Evolutionary conservation across 495 filamentous ascomycete genomes (phyloP).

Genomic region (Penicillium canescens): DNA sequence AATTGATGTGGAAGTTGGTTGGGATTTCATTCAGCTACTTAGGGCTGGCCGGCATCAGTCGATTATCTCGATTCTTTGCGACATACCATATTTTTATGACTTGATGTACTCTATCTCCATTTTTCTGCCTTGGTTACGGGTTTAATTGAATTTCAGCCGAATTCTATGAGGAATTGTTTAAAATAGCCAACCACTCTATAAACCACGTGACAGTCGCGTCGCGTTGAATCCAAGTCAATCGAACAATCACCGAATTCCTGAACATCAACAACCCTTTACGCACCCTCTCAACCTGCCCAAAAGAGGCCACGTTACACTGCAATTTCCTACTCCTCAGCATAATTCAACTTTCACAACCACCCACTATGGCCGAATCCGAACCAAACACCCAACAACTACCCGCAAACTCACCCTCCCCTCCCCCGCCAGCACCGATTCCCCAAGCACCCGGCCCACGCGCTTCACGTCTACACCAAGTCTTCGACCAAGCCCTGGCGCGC

Average conservation of each 20-base stretch:
- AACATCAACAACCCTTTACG: background rate
- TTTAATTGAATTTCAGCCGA: background rate
- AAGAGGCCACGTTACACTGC: background rate
- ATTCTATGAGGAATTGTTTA: background rate
- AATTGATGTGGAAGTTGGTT: slow-evolving; percentile 1
- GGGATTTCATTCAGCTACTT: background rate
- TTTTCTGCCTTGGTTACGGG: background rate
- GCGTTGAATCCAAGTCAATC: slow-evolving; percentile 10
- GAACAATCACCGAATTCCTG: slow-evolving; percentile 10
- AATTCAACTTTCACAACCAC: background rate
- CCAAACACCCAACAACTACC: slow-evolving; percentile 13
- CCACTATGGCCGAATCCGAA: slow-evolving; percentile 17
- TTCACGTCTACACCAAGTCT: slow-evolving; percentile 66
- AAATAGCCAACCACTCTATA: background rate
- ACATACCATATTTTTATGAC: background rate
- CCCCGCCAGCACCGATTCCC: slow-evolving; percentile 56
- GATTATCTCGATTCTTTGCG: background rate
- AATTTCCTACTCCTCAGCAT: background rate
- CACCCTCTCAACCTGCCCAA: background rate
- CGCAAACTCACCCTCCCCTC: slow-evolving; percentile 49
- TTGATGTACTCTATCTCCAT: background rate
- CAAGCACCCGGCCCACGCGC: slow-evolving; percentile 76
- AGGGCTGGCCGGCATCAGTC: background rate
- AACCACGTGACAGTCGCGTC: slow-evolving; percentile 24
- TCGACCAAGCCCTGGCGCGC: slow-evolving; percentile 64